Percentiles rank a stretch among this genome's conserved stretches.
Evolutionary conservation across 345 rosid species (phyloP).

Genomic region (Salix brachista): DNA sequence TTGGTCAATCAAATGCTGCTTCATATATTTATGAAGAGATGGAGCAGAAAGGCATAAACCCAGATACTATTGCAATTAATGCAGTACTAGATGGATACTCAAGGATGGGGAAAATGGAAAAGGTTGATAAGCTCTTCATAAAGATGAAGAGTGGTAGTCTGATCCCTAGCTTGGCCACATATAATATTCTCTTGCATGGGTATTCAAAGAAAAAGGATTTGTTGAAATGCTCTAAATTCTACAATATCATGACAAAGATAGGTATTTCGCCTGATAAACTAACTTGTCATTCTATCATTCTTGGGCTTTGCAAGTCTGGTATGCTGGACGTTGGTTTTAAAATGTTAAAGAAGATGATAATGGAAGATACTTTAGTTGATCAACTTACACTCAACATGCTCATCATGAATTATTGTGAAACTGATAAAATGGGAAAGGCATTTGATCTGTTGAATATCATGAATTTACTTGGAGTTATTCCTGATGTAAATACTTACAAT

Average conservation of each 20-base stretch:
- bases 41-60: slow-evolving; percentile 38
- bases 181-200: slow-evolving; percentile 74
- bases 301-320: slow-evolving; percentile 58
- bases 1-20: slow-evolving; percentile 58
- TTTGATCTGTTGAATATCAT: slow-evolving; percentile 55
- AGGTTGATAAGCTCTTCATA: slow-evolving; percentile 42
- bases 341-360: slow-evolving; percentile 50
- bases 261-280: slow-evolving; percentile 58
- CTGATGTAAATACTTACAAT: slow-evolving; percentile 37
- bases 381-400: slow-evolving; percentile 54
- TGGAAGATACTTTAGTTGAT: slow-evolving; percentile 49
- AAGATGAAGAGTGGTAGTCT: slow-evolving; percentile 33
- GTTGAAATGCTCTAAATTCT: slow-evolving; percentile 38
- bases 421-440: slow-evolving; percentile 36
- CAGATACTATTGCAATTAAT: slow-evolving; percentile 58
- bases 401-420: slow-evolving; percentile 48
- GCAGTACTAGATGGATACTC: slow-evolving; percentile 50
- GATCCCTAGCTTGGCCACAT: slow-evolving; percentile 57
- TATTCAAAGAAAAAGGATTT: slow-evolving; percentile 59
- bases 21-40: slow-evolving; percentile 42
- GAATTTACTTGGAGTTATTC: slow-evolving; percentile 41
- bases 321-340: slow-evolving; percentile 61
- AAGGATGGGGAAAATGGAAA: slow-evolving; percentile 58
- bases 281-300: slow-evolving; percentile 66
- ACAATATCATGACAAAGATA: slow-evolving; percentile 38